Conservation (phyloP, 208 protist genomes). For the Trypanosoma boissoni region DNA sequence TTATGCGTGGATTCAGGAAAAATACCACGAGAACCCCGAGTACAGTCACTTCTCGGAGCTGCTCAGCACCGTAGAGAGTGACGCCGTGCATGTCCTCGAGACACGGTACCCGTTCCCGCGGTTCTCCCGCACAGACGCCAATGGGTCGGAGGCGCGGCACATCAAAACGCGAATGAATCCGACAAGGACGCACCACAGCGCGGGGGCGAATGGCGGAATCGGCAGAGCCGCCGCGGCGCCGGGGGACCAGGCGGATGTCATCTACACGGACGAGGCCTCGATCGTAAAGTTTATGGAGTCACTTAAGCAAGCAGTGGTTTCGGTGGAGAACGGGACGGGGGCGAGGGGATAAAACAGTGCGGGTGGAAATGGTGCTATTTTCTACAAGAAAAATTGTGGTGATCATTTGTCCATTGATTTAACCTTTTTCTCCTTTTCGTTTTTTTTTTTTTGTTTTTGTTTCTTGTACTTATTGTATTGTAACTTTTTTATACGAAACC, state of each 20-base stretch:
- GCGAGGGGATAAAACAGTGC: constrained; percentile 2
- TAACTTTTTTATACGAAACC: no score
- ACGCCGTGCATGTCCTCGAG: constrained; percentile 51
- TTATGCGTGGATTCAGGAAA: constrained; percentile 93
- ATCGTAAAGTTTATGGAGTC: constrained; percentile 79
- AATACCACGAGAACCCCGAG: constrained; percentile 89
- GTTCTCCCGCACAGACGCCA: constrained; percentile 84
- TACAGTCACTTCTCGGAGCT: constrained; percentile 76
- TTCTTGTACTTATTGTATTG: no score
- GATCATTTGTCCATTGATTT: no score
- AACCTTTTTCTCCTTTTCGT: not conserved
- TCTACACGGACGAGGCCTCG: constrained; percentile 83
- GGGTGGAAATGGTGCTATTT: constrained; percentile 4
- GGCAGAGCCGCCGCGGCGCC: constrained; percentile 6
- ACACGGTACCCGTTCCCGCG: constrained; percentile 78
- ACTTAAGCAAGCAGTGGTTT: constrained; percentile 70
- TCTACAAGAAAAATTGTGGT: no score
- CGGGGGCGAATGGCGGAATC: not conserved
- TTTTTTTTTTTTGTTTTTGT: no score
- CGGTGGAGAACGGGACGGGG: constrained; percentile 6
- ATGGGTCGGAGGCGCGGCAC: constrained; percentile 82
- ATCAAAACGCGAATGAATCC: constrained; percentile 89
- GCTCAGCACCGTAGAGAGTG: constrained; percentile 62
- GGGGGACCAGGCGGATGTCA: constrained; percentile 47
- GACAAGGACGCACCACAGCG: constrained; percentile 55